These are phyloP conservation scores for Eutrema salsugineum DNA, from an alignment of 441 rosid species.

Conservation along the genomic window DNA sequence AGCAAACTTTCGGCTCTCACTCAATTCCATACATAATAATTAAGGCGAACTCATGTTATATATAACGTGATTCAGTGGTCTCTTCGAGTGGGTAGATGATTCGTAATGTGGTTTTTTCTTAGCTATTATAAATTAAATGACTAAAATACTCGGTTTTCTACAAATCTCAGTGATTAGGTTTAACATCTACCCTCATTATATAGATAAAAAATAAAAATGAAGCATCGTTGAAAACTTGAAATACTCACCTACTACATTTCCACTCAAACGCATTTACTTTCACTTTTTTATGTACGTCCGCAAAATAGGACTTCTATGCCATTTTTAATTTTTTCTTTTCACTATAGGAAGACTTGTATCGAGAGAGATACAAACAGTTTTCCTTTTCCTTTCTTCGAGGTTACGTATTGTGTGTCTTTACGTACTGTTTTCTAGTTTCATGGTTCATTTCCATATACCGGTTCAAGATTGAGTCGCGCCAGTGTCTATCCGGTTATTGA, in stretches of 20 bases:
- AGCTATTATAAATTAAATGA: too few relatives aligned
- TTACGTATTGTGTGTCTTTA: too few relatives aligned
- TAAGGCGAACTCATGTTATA: background rate
- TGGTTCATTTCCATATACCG: constrained; percentile 1
- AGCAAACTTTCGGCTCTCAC: background rate
- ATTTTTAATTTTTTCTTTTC: background rate
- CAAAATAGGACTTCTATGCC: background rate
- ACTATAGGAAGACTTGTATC: background rate
- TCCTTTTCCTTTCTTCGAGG: background rate
- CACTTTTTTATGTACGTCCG: background rate
- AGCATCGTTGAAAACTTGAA: constrained; percentile 3
- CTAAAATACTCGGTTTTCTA: too few relatives aligned
- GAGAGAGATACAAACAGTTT: background rate
- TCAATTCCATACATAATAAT: background rate
- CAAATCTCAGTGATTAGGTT: too few relatives aligned
- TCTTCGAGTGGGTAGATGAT: too few relatives aligned
- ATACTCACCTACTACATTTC: constrained; percentile 19
- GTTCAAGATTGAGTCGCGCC: background rate
- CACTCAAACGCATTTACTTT: background rate
- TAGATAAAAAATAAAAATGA: too few relatives aligned
- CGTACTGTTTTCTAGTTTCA: too few relatives aligned
- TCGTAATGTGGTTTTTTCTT: too few relatives aligned
- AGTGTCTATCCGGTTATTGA: too few relatives aligned
- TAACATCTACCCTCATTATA: too few relatives aligned
- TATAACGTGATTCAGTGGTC: too few relatives aligned